Base-by-base conservation (phyloP, 352 stramenopile species). In the Halophytophthora polymorphica region DNA sequence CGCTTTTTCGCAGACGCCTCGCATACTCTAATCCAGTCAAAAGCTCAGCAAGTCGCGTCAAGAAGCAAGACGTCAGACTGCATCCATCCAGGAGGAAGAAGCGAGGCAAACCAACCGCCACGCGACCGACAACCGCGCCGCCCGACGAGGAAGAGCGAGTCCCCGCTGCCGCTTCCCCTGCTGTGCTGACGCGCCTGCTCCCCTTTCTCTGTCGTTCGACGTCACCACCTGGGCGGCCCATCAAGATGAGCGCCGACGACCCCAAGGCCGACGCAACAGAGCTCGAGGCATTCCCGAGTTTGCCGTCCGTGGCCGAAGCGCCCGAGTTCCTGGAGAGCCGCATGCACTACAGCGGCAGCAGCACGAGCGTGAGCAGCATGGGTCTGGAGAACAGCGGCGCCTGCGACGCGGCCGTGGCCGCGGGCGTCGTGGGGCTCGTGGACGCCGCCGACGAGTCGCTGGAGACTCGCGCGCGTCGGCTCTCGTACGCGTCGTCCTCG, bases 401-500 rank as follows among this genome's bases (percentile, higher is more conserved):
- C 25, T 62, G 64, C 36, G 55, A 63, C 36, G 48, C 49, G 15
- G 49, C 53, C 21, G 41, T 66, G 23, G 52, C 60, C 29, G 46
- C 56, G 22, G 60, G 47, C 37, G 58, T 51, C 48, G n/a, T 67
- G 13, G 48, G 50, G 42, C 51, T 62, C 13, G 48, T 66, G 35
- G 51, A 69, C 33, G 48, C 48, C 12, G 35, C 15, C 17, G 45
- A 60, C 49, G 52, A 62, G 47, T 40, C 51, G n/a, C 34, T 19
- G 23, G 25, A 56, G 29, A 50, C 4, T 8, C 25, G 59, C 18
- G 19, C 55, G 19, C 63, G 69, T 3, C 49, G 71, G 12, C 50
- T 75, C 23, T 90, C 76, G 36, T 70, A 77, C 47, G 65, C 73
- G 28, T 83, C 74, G 14, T 66, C 65, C 8, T 59, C 54, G 18